phyloP scores from a whole-genome alignment of 345 rosid species.

The Ailanthus altissimus region DNA sequence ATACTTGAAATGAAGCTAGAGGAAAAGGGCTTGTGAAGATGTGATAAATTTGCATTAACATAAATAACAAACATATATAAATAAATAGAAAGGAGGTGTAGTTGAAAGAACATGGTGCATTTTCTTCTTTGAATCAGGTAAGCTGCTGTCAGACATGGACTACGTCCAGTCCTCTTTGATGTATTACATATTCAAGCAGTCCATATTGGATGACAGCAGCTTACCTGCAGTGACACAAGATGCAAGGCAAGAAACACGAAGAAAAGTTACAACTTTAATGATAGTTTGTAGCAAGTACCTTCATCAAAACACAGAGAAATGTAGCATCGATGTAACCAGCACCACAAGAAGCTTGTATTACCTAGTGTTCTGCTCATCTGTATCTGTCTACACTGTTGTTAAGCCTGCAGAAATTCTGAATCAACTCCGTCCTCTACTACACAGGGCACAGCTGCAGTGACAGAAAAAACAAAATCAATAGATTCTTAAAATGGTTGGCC shows the following conservation, averaged over 20 bases:
- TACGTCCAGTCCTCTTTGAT: background rate
- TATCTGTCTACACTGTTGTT: too few relatives aligned
- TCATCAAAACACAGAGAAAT: background rate
- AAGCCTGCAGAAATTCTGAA: background rate
- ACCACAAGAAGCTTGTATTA: slow-evolving; percentile 1
- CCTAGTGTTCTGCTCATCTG: background rate
- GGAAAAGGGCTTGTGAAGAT: too few relatives aligned
- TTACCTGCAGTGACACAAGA: slow-evolving; percentile 12
- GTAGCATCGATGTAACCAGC: background rate
- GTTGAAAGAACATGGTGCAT: too few relatives aligned
- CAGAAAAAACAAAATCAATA: too few relatives aligned
- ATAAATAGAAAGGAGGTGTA: too few relatives aligned
- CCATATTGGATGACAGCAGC: background rate
- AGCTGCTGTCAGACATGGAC: background rate
- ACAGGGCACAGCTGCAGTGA: background rate
- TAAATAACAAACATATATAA: too few relatives aligned
- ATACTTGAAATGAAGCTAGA: too few relatives aligned
- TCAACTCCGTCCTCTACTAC: background rate
- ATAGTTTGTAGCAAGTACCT: slow-evolving; percentile 15
- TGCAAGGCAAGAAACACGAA: slow-evolving; percentile 9
- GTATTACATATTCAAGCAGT: background rate
- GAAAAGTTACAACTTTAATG: background rate
- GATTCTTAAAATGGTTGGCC: background rate
- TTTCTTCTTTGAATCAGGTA: too few relatives aligned
- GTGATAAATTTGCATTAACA: too few relatives aligned